Percentiles rank a stretch among this genome's conserved stretches.
phyloP scores from a whole-genome alignment of 78 protist species.

The Diacronema lutheri region DNA sequence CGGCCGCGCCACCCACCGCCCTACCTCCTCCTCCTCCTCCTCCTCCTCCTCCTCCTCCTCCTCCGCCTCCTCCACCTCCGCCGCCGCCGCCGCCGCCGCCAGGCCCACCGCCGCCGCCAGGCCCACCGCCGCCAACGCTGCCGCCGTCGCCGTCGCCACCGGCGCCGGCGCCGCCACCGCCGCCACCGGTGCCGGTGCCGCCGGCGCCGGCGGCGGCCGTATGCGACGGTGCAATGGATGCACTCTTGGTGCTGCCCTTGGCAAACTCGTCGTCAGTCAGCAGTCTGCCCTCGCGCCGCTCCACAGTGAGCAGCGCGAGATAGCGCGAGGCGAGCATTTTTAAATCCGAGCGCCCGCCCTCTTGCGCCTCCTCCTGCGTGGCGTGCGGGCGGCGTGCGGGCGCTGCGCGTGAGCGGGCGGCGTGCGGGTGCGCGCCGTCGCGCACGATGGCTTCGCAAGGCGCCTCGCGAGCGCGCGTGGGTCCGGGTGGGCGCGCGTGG shows the following conservation, averaged over 20 bases:
- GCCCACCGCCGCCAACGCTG: too few relatives aligned
- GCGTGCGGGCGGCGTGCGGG: not conserved
- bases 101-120: too few relatives aligned
- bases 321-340: not conserved
- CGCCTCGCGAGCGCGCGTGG: too few relatives aligned
- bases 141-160: not conserved
- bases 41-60: too few relatives aligned
- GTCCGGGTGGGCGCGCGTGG: too few relatives aligned
- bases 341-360: conserved; percentile 13
- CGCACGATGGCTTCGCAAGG: too few relatives aligned
- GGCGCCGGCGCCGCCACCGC: not conserved
- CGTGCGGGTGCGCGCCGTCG: too few relatives aligned
- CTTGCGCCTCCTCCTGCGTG: not conserved
- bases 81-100: not conserved
- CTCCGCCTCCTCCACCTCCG: not conserved
- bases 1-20: not conserved
- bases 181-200: not conserved
- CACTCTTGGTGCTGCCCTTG: not conserved
- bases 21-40: not conserved
- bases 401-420: not conserved
- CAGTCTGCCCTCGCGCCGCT: not conserved
- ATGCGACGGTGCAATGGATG: too few relatives aligned
- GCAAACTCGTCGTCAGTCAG: not conserved
- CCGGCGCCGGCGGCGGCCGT: not conserved
- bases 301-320: not conserved